A percentile compares a stretch with the other conserved stretches of the same genome.
Evolutionary conservation across 2,329 filamentous ascomycete genomes (phyloP).

Genomic region (Pseudogymnoascus sp.): DNA sequence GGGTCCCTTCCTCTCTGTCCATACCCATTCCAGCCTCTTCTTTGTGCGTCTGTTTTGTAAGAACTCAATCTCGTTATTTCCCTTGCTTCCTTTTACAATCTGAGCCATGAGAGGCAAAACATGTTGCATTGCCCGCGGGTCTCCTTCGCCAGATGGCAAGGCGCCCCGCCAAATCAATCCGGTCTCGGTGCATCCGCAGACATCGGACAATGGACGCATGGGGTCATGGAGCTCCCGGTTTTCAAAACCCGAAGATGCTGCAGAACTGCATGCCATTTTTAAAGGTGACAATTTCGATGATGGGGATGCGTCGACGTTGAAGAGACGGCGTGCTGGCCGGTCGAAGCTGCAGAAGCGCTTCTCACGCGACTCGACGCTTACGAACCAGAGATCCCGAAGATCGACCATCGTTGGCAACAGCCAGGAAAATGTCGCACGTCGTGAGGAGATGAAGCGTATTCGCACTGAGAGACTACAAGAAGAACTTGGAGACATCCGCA

Average conservation of each 20-base stretch:
- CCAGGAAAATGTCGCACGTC: slow-evolving; percentile 46
- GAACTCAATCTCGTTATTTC: background rate
- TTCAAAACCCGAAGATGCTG: slow-evolving; percentile 18
- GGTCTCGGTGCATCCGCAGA: slow-evolving; percentile 11
- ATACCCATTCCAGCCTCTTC: background rate
- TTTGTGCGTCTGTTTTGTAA: background rate
- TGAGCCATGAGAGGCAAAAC: background rate
- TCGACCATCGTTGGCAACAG: slow-evolving; percentile 36
- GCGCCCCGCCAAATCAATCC: slow-evolving; percentile 20
- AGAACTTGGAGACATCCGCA: slow-evolving; percentile 44
- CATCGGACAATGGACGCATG: slow-evolving; percentile 1
- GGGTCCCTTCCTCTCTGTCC: background rate
- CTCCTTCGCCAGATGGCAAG: slow-evolving; percentile 26
- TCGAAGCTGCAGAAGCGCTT: slow-evolving; percentile 37
- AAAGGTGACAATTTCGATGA: slow-evolving; percentile 17
- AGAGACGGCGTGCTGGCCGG: slow-evolving; percentile 40
- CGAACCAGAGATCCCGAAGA: slow-evolving; percentile 35
- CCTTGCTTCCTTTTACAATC: background rate
- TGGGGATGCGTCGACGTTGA: slow-evolving; percentile 34
- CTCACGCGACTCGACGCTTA: slow-evolving; percentile 36
- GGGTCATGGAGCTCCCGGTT: slow-evolving; percentile 17
- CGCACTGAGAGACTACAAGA: slow-evolving; percentile 52
- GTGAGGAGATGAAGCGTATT: slow-evolving; percentile 49
- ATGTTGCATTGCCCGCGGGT: slow-evolving; percentile 24
- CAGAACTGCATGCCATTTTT: slow-evolving; percentile 24